Evolutionary conservation across 495 filamentous ascomycete species (phyloP).

Genomic region (Annulohypoxylon maeteangense): DNA sequence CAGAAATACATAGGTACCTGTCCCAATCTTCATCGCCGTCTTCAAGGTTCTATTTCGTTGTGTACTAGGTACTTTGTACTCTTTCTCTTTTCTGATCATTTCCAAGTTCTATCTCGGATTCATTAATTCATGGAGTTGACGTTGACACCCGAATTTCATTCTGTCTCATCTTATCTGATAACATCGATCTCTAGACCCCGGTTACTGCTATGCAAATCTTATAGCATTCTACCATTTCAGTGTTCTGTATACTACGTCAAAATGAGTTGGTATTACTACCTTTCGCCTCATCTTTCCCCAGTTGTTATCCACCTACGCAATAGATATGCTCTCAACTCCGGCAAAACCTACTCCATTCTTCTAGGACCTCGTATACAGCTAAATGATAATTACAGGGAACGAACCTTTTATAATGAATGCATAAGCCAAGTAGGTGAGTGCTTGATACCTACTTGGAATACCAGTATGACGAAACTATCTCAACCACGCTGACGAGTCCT

Average conservation of each 20-base stretch:
- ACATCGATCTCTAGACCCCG: conserved; percentile 22
- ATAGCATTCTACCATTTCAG: background rate
- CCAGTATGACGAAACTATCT: conserved; percentile 12
- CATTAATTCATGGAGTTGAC: background rate
- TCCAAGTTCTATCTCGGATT: background rate
- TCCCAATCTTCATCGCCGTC: background rate
- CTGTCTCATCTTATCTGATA: conserved; percentile 10
- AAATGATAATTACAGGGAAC: background rate
- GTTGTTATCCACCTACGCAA: background rate
- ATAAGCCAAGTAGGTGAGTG: background rate
- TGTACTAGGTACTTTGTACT: background rate
- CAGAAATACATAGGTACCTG: background rate
- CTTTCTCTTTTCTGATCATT: background rate
- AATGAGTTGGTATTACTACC: background rate
- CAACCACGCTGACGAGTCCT: conserved; percentile 22
- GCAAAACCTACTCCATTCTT: conserved; percentile 7
- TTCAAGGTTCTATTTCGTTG: background rate
- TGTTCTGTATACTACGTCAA: background rate
- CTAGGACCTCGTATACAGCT: background rate
- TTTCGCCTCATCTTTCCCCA: background rate
- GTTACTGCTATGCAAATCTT: conserved; percentile 26
- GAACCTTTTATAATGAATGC: background rate
- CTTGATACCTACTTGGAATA: background rate
- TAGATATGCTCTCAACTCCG: background rate
- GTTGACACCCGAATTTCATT: background rate